These are phyloP conservation scores for Aphanomyces euteiches DNA, from an alignment of 352 stramenopile genomes.

Conservation along the genomic window DNA sequence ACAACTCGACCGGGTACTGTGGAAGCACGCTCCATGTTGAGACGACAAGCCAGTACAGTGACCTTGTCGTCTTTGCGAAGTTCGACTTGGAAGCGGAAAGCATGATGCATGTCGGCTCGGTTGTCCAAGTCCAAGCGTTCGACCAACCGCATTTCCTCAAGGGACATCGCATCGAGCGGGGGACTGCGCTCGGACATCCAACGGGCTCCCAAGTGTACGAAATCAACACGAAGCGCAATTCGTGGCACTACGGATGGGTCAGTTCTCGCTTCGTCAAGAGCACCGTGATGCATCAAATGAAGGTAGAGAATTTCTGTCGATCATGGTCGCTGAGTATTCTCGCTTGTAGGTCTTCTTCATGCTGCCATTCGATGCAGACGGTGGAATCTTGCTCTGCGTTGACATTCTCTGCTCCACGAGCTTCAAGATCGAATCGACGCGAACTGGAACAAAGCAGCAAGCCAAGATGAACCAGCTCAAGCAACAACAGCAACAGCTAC, in stretches of 20 bases:
- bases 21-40: constrained; percentile 70
- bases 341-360: constrained; percentile 9
- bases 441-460: constrained; percentile 24
- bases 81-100: constrained; percentile 19
- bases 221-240: constrained; percentile 31
- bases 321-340: background rate
- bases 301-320: constrained; percentile 3
- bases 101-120: background rate
- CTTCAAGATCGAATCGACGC: constrained; percentile 28
- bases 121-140: constrained; percentile 9
- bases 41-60: constrained; percentile 5
- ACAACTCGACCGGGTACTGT: constrained; percentile 84
- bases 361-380: background rate
- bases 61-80: constrained; percentile 26
- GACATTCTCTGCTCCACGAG: constrained; percentile 21
- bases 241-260: constrained; percentile 30
- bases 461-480: background rate
- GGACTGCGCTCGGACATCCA: background rate
- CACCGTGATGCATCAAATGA: constrained; percentile 28
- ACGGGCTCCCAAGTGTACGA: constrained; percentile 11
- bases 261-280: constrained; percentile 31
- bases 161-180: background rate
- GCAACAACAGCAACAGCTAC: background rate
- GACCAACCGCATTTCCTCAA: background rate
- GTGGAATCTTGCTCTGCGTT: constrained; percentile 1